phyloP scores from a whole-genome alignment of 192 early-diverging fungal genomes.

The Coemansia sp. region DNA sequence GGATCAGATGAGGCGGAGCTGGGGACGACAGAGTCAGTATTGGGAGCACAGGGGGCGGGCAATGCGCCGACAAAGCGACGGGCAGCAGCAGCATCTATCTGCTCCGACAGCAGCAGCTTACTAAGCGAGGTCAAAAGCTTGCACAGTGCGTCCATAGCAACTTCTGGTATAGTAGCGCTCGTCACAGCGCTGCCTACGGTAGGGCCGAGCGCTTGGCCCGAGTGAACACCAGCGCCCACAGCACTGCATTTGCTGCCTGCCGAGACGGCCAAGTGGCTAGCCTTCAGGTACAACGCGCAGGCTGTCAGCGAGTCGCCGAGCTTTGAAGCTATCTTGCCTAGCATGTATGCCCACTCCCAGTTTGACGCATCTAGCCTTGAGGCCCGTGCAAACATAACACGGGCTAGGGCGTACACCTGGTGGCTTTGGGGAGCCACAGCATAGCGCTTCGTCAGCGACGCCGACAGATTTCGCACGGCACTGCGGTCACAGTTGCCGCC shows the following conservation, averaged over 20 bases:
- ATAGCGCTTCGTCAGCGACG: constrained; percentile 33
- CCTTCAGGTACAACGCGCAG: constrained; percentile 44
- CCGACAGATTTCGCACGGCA: constrained; percentile 6
- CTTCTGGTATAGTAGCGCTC: constrained; percentile 13
- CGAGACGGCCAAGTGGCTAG: constrained; percentile 17
- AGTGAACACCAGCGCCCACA: too few species aligned
- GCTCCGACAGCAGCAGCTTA: constrained; percentile 22
- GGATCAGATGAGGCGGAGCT: neutral
- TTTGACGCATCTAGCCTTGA: constrained; percentile 18
- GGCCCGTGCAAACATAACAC: constrained; percentile 25
- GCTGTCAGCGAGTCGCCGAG: constrained; percentile 21
- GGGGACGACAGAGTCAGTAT: neutral
- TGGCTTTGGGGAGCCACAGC: constrained; percentile 1
- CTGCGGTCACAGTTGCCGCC: neutral
- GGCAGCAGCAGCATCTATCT: constrained; percentile 17
- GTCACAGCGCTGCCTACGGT: neutral
- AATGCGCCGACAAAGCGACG: constrained; percentile 32
- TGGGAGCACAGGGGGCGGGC: constrained; percentile 13
- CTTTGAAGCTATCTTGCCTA: constrained; percentile 39
- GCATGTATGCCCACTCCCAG: constrained; percentile 43
- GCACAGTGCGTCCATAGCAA: constrained; percentile 27
- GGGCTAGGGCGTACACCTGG: constrained; percentile 25
- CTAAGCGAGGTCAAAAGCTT: constrained; percentile 36
- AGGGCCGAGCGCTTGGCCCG: neutral
- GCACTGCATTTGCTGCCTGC: too few species aligned